phyloP scores from a whole-genome alignment of 2,329 filamentous ascomycete genomes.

The Bipolaris sorokiniana region DNA sequence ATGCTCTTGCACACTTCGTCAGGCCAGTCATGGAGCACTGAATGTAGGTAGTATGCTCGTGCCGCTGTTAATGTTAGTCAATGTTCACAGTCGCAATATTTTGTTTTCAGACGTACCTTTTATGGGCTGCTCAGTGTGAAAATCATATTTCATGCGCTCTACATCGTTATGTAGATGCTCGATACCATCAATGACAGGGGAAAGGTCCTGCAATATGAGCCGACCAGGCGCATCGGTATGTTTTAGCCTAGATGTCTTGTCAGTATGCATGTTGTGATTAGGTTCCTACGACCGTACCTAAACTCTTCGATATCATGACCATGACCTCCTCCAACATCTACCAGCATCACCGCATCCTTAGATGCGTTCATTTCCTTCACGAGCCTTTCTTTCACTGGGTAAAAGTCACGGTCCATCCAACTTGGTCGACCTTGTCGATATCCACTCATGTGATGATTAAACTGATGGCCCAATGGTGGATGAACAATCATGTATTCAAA shows the following conservation, averaged over 20 bases:
- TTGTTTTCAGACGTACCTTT: background rate
- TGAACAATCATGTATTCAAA: no score
- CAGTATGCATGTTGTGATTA: no score
- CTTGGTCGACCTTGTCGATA: no score
- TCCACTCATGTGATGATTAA: no score
- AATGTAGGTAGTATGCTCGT: conserved; percentile 7
- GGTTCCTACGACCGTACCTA: background rate
- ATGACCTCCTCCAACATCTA: conserved; percentile 8
- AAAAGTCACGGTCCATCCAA: no score
- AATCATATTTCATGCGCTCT: background rate
- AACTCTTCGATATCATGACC: conserved; percentile 7
- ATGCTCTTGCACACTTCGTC: background rate
- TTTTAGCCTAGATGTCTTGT: background rate
- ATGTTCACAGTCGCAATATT: no score
- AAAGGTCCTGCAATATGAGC: conserved; percentile 3
- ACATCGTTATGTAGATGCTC: background rate
- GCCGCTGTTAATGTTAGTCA: background rate
- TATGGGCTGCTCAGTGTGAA: conserved; percentile 1
- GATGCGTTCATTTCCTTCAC: no score
- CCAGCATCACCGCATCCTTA: background rate
- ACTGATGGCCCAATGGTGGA: no score
- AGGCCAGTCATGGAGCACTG: conserved; percentile 5
- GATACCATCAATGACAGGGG: conserved; percentile 1
- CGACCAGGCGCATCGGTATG: conserved; percentile 1
- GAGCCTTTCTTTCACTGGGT: no score